Conservation (phyloP, 305 asterid species). For the Solanum chacoense region DNA sequence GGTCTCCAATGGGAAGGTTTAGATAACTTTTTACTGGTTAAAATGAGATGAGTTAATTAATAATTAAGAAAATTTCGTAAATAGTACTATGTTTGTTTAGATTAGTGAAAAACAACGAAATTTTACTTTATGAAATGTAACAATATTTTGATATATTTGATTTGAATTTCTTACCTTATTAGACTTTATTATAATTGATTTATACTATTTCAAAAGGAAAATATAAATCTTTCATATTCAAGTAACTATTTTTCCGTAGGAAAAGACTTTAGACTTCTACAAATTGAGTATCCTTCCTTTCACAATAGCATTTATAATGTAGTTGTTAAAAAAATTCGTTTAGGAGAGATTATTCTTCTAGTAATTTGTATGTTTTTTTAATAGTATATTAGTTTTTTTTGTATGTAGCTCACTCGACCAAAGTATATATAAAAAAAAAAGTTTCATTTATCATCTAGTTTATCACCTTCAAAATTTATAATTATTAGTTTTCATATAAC, state of each 20-base stretch:
- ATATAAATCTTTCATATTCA: not conserved
- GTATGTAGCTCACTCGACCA: not conserved
- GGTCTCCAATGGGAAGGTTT: not conserved
- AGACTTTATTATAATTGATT: not conserved
- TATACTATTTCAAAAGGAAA: not conserved
- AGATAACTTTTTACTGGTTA: not conserved
- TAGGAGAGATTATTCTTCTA: not conserved
- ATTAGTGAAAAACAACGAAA: not conserved
- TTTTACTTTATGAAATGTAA: not conserved
- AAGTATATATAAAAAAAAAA: not conserved
- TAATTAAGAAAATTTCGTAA: accelerated
- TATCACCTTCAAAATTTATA: not conserved
- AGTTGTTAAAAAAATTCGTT: not conserved
- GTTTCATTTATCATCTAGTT: not conserved
- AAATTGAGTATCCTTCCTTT: not conserved
- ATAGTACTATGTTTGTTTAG: not conserved
- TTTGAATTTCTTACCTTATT: not conserved
- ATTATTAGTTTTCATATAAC: not conserved
- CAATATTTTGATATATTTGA: not conserved
- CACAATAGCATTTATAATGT: not conserved
- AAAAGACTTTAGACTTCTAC: not conserved
- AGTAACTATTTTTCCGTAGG: not conserved
- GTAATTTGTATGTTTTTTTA: not conserved
- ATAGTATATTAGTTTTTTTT: not conserved
- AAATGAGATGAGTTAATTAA: not conserved